Evolutionary conservation across 257 asterid genomes (phyloP).

Genomic region (Nicotiana undulata): DNA sequence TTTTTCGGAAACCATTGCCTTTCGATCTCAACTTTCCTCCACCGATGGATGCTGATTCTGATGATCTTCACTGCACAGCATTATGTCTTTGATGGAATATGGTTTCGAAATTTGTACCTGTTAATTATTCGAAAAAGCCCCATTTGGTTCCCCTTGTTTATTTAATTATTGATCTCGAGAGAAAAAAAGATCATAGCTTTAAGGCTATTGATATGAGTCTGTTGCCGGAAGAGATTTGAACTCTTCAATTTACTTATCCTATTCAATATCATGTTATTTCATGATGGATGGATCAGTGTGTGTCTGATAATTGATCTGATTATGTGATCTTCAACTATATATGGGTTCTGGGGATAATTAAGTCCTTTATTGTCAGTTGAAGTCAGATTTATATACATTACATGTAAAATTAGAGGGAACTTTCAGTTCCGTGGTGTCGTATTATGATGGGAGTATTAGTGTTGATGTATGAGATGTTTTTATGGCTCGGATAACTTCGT

Average conservation of each 20-base stretch:
- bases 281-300: constrained; percentile 4
- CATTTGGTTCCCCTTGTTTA: neutral
- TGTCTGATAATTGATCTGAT: neutral
- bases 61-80: constrained; percentile 4
- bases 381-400: neutral
- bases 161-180: neutral
- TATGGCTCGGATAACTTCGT: too few species aligned
- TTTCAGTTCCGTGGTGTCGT: neutral
- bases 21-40: constrained; percentile 36
- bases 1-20: constrained; percentile 30
- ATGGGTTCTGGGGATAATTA: neutral
- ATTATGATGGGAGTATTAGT: neutral
- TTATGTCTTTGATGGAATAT: neutral
- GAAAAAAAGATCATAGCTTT: neutral
- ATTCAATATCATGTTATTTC: neutral
- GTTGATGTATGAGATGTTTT: neutral
- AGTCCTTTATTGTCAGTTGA: neutral
- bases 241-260: neutral
- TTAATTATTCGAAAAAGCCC: neutral
- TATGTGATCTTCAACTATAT: neutral
- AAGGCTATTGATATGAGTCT: constrained; percentile 5
- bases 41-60: constrained; percentile 11
- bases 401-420: neutral
- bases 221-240: constrained; percentile 5
- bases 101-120: neutral